These are phyloP conservation scores for Aspergillus sp. DNA, from an alignment of 2,329 filamentous ascomycete genomes.

Conservation along the genomic window DNA sequence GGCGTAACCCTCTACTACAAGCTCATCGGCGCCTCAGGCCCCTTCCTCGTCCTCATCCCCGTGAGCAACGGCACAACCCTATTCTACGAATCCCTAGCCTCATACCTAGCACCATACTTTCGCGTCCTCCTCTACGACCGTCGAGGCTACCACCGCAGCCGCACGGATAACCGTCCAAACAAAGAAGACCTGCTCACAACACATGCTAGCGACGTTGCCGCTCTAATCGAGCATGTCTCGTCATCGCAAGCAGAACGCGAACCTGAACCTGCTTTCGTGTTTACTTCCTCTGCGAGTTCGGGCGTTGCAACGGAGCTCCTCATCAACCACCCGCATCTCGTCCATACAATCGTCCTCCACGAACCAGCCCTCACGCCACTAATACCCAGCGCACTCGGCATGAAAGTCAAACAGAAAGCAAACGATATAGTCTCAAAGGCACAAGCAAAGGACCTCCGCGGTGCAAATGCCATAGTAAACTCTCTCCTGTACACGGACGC, in stretches of 20 bases:
- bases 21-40: slow-evolving; percentile 8
- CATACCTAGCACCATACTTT: not conserved
- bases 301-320: not conserved
- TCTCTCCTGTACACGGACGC: slow-evolving; percentile 31
- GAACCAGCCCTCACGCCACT: slow-evolving; percentile 36
- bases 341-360: slow-evolving; percentile 38
- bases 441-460: slow-evolving; percentile 22
- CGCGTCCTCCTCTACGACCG: not conserved
- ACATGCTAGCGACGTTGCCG: not conserved
- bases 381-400: not conserved
- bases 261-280: not conserved
- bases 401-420: not conserved
- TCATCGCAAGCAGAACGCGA: not conserved
- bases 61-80: not conserved
- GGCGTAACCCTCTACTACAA: not conserved
- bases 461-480: slow-evolving; percentile 39
- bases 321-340: slow-evolving; percentile 38
- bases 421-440: slow-evolving; percentile 1
- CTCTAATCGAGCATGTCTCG: not conserved
- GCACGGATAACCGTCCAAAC: not conserved
- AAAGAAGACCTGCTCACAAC: not conserved
- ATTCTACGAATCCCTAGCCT: not conserved
- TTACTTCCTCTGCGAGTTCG: not conserved
- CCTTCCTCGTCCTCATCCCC: not conserved
- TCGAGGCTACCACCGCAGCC: not conserved